phyloP scores from a whole-genome alignment of 495 filamentous ascomycete genomes.

The Tuber melanosporum region DNA sequence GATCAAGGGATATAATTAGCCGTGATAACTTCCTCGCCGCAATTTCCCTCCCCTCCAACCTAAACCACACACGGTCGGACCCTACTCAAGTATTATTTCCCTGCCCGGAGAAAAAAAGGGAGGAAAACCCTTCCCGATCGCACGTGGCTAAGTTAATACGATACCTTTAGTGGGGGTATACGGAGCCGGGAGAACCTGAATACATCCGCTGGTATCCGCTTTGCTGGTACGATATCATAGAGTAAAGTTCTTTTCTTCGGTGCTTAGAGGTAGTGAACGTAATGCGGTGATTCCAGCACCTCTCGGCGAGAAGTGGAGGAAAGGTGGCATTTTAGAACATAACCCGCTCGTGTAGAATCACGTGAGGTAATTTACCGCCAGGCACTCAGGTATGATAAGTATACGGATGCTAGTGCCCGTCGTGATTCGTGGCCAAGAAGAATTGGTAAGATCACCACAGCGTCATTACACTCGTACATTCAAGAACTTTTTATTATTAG shows the following conservation, averaged over 20 bases:
- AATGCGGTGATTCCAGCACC: neutral
- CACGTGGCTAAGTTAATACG: neutral
- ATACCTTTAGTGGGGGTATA: neutral
- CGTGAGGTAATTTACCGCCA: neutral
- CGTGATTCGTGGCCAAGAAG: neutral
- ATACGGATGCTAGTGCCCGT: neutral
- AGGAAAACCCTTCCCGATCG: neutral
- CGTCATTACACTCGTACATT: neutral
- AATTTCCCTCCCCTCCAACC: neutral
- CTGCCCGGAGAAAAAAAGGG: neutral
- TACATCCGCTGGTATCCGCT: neutral
- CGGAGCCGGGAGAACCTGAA: neutral
- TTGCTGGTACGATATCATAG: neutral
- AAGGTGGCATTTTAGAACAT: neutral
- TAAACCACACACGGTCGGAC: neutral
- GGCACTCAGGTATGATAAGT: neutral
- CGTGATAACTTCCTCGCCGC: neutral
- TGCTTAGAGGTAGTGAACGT: neutral
- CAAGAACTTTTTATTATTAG: neutral
- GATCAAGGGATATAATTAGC: neutral
- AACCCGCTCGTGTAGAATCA: neutral
- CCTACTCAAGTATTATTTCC: neutral
- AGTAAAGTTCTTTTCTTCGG: neutral
- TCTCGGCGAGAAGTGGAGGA: neutral
- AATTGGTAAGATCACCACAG: neutral